Base-by-base conservation (phyloP, 2,329 filamentous ascomycete species). In the Zasmidium cellare region DNA sequence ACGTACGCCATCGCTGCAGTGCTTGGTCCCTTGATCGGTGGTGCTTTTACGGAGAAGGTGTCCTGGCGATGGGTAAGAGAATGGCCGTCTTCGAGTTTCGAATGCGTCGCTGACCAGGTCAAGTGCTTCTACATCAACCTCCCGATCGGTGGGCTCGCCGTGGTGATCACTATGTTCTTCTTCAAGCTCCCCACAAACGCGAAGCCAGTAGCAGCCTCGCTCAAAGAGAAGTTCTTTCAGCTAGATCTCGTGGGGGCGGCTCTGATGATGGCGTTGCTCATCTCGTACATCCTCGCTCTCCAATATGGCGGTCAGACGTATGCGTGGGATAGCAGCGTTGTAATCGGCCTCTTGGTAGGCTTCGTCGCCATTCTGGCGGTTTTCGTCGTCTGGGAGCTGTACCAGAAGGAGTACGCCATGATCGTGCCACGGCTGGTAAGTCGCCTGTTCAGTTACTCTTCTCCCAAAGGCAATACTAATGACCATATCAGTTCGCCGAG, bases 111-210 rank as follows among this genome's bases (percentile, higher is more conserved):
- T 47, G 35, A 41, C 16, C 11, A 16, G 9, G 5, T 18, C 50
- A 9, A 12, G n/a, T 31, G 51, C 62, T 76, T 76, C 61, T 76
- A 76, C 61, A 77, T 78, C 65, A 79, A 79, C 47, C 68, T 79
- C 1, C 77, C 77, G 0, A 73, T 79, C 35, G 77, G 77, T 9
- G 74, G 69, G n/a, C 31, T 76, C 7, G 72, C 73, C 2, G 67
- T 61, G 1, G 67, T 67, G 9, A 60, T 59, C 2, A 67, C 75
- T 20, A 66, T 74, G 28, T 50, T 74, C 47, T 62, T 74, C 51
- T 58, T 72, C 18, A 58, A 64, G 9, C 67, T 75, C 11, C 74
- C 72, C 0, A 58, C 65, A 53, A 57, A 59, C n/a, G 38, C 60
- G 58, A 65, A 70, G 53, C 54, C 9, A 53, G 66, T 53, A 2